A percentile compares a stretch with the other conserved stretches of the same genome.
phyloP scores from a whole-genome alignment of 495 filamentous ascomycete genomes.

The Neurospora sp. region DNA sequence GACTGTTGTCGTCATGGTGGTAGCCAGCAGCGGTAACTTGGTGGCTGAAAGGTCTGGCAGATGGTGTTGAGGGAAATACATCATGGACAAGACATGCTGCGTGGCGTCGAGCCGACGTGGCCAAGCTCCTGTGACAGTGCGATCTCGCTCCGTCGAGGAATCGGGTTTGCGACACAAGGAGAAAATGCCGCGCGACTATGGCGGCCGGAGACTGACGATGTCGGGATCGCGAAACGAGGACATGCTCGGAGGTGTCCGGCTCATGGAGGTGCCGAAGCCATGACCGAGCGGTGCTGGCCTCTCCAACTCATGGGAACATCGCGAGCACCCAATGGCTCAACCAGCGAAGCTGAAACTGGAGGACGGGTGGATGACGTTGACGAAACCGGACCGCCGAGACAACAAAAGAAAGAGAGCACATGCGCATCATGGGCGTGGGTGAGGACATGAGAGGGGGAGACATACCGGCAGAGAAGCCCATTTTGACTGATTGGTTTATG shows the following conservation, averaged over 20 bases:
- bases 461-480: constrained; percentile 35
- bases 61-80: background rate
- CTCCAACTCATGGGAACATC: background rate
- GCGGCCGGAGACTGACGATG: background rate
- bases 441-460: constrained; percentile 5
- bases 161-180: constrained; percentile 5
- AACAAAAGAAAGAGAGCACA: constrained; percentile 4
- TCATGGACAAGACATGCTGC: background rate
- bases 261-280: background rate
- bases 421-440: constrained; percentile 1
- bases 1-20: background rate
- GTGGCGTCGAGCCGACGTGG: background rate
- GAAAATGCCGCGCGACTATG: constrained; percentile 32
- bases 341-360: background rate
- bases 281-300: background rate
- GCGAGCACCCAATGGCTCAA: constrained; percentile 12
- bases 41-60: background rate
- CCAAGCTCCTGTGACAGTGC: background rate
- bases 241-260: background rate
- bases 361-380: background rate
- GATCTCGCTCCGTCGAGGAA: background rate
- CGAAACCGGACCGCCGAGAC: background rate
- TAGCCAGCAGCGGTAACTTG: background rate
- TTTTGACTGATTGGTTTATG: constrained; percentile 26
- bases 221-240: background rate